These are phyloP conservation scores for Volvariella surrecta DNA, from an alignment of 1,284 basidiomycete genomes.

Conservation along the genomic window DNA sequence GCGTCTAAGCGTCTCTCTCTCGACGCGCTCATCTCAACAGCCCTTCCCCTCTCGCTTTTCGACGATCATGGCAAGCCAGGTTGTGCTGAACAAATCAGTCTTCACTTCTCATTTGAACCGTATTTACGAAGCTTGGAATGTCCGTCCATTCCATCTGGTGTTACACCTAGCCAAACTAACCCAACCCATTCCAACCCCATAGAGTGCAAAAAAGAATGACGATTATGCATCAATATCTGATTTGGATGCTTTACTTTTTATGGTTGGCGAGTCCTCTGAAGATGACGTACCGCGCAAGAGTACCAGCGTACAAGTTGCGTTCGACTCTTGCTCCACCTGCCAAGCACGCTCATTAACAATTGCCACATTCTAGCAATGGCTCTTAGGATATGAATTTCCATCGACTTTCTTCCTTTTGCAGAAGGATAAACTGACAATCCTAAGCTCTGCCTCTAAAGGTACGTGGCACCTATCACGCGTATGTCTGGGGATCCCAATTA, in stretches of 20 bases:
- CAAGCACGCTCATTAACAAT: constrained; percentile 14
- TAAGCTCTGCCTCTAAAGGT: constrained; percentile 92
- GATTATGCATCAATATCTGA: constrained; percentile 63
- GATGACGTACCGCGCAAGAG: constrained; percentile 82
- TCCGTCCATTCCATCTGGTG: constrained; percentile 30
- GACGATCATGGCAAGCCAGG: constrained; percentile 24
- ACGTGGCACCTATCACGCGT: constrained; percentile 4
- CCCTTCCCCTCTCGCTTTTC: constrained; percentile 10
- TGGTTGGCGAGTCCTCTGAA: constrained; percentile 80
- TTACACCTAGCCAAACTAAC: neutral
- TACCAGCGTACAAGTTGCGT: constrained; percentile 80
- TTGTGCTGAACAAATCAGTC: constrained; percentile 47
- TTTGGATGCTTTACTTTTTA: constrained; percentile 64
- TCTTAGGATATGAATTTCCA: constrained; percentile 95
- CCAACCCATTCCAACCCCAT: constrained; percentile 7
- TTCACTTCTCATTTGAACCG: constrained; percentile 63
- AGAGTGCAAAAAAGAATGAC: constrained; percentile 59
- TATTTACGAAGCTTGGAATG: constrained; percentile 70
- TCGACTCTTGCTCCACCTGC: constrained; percentile 5
- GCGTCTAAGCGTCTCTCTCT: constrained; percentile 6
- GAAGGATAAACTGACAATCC: constrained; percentile 66
- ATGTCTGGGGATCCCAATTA: constrained; percentile 8
- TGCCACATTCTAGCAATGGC: constrained; percentile 64
- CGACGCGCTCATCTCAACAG: constrained; percentile 21
- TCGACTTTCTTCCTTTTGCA: constrained; percentile 85